Conservation (phyloP, 2,329 filamentous ascomycete species). For the Botrytis aclada region DNA sequence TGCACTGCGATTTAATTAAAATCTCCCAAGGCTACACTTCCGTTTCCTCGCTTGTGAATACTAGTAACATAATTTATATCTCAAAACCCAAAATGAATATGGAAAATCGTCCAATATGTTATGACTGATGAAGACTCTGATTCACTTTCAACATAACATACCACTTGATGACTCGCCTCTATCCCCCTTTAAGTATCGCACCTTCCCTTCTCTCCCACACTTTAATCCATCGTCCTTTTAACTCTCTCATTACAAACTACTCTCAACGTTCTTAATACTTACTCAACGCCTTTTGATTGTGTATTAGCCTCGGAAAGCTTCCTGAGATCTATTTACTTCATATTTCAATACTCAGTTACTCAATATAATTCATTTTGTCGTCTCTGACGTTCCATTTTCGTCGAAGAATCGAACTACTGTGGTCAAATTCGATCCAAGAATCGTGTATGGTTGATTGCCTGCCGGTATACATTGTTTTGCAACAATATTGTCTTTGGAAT, state of each 20-base stretch:
- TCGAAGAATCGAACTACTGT: neutral
- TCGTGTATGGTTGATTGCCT: neutral
- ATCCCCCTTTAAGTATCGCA: neutral
- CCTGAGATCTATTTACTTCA: neutral
- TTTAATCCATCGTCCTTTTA: neutral
- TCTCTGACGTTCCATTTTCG: neutral
- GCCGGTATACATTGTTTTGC: neutral
- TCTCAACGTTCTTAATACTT: neutral
- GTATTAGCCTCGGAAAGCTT: neutral
- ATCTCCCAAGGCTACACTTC: neutral
- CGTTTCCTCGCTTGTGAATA: neutral
- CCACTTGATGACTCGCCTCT: neutral
- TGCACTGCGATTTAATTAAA: neutral
- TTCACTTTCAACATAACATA: conserved; percentile 3
- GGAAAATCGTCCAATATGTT: neutral
- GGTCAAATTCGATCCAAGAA: neutral
- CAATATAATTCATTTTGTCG: neutral
- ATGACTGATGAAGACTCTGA: neutral
- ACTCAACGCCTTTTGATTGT: neutral
- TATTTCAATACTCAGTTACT: too few relatives aligned
- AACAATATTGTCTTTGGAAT: neutral
- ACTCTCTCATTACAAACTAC: neutral
- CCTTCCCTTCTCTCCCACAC: neutral
- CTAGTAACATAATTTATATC: neutral
- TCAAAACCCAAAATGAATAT: neutral